Percentiles rank a stretch among this genome's conserved stretches.
Conservation (phyloP, 768 basidiomycete genomes). For the Dioszegia crocea region DNA sequence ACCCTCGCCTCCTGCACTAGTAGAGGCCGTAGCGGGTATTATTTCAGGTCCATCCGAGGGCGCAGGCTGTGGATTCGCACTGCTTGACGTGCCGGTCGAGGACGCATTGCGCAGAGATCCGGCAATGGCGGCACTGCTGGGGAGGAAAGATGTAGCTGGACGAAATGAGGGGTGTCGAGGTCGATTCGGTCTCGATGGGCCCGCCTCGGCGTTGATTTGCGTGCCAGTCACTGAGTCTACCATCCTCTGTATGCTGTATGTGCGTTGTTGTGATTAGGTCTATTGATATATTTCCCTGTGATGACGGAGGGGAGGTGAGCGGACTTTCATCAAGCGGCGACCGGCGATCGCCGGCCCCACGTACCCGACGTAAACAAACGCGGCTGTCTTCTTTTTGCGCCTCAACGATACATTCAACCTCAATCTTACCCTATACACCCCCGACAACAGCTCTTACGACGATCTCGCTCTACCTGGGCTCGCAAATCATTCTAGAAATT, state of each 20-base stretch:
- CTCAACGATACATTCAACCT: background rate
- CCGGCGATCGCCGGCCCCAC: background rate
- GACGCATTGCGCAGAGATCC: constrained; percentile 4
- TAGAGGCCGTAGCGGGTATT: background rate
- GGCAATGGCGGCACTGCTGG: background rate
- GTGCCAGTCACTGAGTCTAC: background rate
- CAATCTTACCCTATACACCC: too few relatives aligned
- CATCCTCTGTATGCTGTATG: background rate
- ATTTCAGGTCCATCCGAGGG: background rate
- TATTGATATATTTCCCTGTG: too few relatives aligned
- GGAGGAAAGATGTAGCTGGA: constrained; percentile 18
- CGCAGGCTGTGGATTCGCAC: background rate
- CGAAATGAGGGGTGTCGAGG: constrained; percentile 19
- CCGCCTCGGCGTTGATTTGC: background rate
- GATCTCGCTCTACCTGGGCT: background rate
- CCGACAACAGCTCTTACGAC: background rate
- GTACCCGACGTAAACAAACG: background rate
- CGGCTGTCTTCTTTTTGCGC: background rate
- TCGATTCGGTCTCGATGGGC: background rate
- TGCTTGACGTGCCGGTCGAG: background rate
- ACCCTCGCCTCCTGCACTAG: background rate
- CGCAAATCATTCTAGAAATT: too few relatives aligned
- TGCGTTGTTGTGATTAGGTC: background rate
- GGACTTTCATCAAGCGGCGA: background rate
- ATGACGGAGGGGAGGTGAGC: too few relatives aligned